phyloP scores from a whole-genome alignment of 345 rosid species.

The Leavenworthia alabamica region DNA sequence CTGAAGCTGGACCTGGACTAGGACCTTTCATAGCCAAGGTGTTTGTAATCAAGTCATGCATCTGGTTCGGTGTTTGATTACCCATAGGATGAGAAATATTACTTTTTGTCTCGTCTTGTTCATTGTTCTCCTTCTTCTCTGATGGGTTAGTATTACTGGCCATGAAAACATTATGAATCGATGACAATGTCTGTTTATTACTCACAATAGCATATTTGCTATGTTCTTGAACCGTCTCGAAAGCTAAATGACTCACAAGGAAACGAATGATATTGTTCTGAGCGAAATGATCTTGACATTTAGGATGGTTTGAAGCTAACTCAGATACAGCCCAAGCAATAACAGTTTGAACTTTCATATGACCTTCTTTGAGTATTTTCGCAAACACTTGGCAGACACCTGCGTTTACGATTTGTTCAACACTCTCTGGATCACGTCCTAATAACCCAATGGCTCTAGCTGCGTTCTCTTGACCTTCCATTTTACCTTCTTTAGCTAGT shows the following conservation, averaged over 20 bases:
- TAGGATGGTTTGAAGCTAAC: conserved; percentile 51
- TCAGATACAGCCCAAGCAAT: conserved; percentile 78
- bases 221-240: conserved; percentile 81
- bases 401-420: conserved; percentile 68
- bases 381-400: conserved; percentile 72
- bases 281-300: conserved; percentile 70
- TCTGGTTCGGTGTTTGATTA: conserved; percentile 38
- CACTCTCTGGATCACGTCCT: conserved; percentile 68
- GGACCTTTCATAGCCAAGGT: conserved; percentile 36
- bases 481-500: conserved; percentile 62
- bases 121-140: not conserved
- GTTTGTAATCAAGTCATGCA: conserved; percentile 42
- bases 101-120: conserved; percentile 19
- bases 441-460: conserved; percentile 72
- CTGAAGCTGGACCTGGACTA: not conserved
- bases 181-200: conserved; percentile 41
- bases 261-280: conserved; percentile 64
- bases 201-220: conserved; percentile 52
- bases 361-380: conserved; percentile 74
- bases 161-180: conserved; percentile 47
- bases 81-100: conserved; percentile 41
- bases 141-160: conserved; percentile 30
- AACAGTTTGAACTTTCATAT: conserved; percentile 62
- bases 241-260: conserved; percentile 78
- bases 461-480: conserved; percentile 77